Conservation (phyloP, 148 eudicot genomes). For the Salicornia ramosissima region DNA sequence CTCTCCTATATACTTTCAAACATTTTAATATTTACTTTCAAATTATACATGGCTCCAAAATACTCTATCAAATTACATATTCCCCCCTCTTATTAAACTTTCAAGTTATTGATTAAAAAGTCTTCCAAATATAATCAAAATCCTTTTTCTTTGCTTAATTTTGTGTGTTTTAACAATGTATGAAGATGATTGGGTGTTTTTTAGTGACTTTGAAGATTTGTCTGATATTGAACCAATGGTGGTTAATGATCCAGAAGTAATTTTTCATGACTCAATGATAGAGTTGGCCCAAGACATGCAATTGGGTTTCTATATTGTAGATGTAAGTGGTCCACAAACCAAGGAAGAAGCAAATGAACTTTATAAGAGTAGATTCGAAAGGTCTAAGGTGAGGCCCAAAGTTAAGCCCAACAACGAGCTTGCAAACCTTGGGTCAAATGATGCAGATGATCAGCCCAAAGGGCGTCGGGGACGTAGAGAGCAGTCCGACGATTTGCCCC, state of each 20-base stretch:
- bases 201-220: not conserved
- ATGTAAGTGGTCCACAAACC: not conserved
- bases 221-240: conserved; percentile 8
- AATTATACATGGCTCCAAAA: not conserved
- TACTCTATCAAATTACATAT: not conserved
- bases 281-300: not conserved
- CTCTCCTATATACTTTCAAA: not conserved
- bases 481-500: not conserved
- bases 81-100: too few relatives aligned
- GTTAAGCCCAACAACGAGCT: too few relatives aligned
- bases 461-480: too few relatives aligned
- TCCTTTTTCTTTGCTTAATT: too few relatives aligned
- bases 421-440: not conserved
- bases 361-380: too few relatives aligned
- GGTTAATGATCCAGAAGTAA: not conserved
- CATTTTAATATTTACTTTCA: too few relatives aligned
- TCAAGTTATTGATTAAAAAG: too few relatives aligned
- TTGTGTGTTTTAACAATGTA: not conserved
- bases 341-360: not conserved
- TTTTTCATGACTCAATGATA: not conserved
- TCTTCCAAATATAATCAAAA: too few relatives aligned
- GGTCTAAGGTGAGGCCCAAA: not conserved
- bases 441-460: not conserved
- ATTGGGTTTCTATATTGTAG: not conserved
- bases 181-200: not conserved